These are phyloP conservation scores for Fraxinus xanthoxyloides DNA, from an alignment of 305 asterid species.

Conservation along the genomic window DNA sequence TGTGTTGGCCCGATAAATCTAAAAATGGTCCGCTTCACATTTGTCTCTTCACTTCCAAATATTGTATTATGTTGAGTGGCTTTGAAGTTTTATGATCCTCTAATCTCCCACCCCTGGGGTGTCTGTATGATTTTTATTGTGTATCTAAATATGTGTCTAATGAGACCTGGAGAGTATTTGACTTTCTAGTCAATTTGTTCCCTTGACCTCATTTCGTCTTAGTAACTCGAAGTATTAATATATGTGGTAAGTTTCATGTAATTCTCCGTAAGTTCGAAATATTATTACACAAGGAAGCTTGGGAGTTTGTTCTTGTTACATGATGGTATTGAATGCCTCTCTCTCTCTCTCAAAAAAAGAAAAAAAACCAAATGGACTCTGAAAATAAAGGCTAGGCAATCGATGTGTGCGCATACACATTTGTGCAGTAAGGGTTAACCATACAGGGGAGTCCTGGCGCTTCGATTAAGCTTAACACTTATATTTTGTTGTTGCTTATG, in stretches of 20 bases:
- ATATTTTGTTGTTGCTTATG: not conserved
- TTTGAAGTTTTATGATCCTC: not conserved
- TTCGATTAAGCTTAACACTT: not conserved
- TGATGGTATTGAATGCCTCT: not conserved
- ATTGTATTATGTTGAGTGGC: not conserved
- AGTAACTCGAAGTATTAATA: not conserved
- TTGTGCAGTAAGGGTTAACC: not conserved
- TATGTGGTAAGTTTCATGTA: not conserved
- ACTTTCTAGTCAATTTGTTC: not conserved
- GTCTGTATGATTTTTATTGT: not conserved
- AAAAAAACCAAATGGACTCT: not conserved
- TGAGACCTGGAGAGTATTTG: not conserved
- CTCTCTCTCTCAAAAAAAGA: not conserved
- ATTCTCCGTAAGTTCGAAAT: not conserved
- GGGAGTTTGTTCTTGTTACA: not conserved
- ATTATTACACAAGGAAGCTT: not conserved
- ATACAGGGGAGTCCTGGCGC: not conserved
- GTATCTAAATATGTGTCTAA: not conserved
- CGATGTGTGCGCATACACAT: not conserved
- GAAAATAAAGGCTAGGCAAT: not conserved
- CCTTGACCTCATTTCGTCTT: not conserved
- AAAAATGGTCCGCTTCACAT: not conserved
- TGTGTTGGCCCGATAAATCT: not conserved
- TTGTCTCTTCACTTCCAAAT: not conserved
- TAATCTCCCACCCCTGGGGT: not conserved